phyloP scores from a whole-genome alignment of 2,329 filamentous ascomycete species.

The Scortechinia acanthostroma region DNA sequence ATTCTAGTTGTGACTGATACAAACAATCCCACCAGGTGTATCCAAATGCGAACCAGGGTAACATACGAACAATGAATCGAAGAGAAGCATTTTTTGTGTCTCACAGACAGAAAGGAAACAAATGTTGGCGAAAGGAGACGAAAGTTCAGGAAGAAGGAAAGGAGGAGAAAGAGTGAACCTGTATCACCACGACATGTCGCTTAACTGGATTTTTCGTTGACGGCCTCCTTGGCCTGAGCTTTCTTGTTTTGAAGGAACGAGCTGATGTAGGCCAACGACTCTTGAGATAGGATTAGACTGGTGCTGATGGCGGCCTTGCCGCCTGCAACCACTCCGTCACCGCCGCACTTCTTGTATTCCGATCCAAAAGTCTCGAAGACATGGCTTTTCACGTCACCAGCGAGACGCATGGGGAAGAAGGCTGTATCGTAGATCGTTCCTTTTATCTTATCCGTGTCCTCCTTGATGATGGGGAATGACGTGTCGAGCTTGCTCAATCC shows the following conservation, averaged over 20 bases:
- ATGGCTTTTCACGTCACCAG: slow-evolving; percentile 13
- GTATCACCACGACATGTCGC: no score
- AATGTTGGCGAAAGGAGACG: no score
- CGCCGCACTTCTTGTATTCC: slow-evolving; percentile 18
- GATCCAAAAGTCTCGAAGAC: slow-evolving; percentile 13
- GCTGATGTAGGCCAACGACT: slow-evolving; percentile 2
- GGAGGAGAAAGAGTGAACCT: no score
- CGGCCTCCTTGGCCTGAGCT: slow-evolving; percentile 27
- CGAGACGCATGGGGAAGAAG: slow-evolving; percentile 28
- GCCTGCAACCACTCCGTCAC: slow-evolving; percentile 13
- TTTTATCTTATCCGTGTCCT: slow-evolving; percentile 37
- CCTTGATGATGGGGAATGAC: slow-evolving; percentile 37
- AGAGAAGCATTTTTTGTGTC: no score
- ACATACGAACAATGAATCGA: no score
- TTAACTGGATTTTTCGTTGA: slow-evolving; percentile 21
- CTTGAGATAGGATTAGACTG: slow-evolving; percentile 24
- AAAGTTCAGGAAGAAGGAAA: no score
- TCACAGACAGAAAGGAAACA: no score
- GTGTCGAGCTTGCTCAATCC: slow-evolving; percentile 35
- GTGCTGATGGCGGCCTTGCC: slow-evolving; percentile 39
- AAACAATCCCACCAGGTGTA: no score
- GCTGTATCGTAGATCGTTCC: slow-evolving; percentile 27
- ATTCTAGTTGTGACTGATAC: no score
- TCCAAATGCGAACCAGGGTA: no score
- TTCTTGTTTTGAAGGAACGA: slow-evolving; percentile 32